These are phyloP conservation scores for Lumnitzera racemosa DNA, from an alignment of 345 rosid genomes.

Conservation along the genomic window DNA sequence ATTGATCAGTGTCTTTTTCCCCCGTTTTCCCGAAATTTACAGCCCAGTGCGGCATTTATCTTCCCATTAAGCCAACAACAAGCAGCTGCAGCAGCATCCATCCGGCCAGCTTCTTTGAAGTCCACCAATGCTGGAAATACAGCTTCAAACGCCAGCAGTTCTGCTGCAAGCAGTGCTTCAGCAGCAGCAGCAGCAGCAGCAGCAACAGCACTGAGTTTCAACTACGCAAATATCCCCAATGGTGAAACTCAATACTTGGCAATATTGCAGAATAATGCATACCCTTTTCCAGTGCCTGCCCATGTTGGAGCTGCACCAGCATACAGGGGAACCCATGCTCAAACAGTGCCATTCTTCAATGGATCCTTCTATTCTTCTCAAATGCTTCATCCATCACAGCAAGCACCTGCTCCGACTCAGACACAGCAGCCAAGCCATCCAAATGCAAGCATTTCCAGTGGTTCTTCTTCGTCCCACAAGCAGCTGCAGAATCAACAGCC, in stretches of 20 bases:
- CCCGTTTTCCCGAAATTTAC: slow-evolving; percentile 11
- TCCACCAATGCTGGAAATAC: slow-evolving; percentile 36
- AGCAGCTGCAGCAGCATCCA: slow-evolving; percentile 45
- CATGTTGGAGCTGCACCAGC: slow-evolving; percentile 73
- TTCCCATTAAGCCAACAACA: slow-evolving; percentile 90
- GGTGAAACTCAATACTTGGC: slow-evolving; percentile 91
- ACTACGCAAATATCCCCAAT: slow-evolving; percentile 67
- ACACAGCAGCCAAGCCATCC: slow-evolving; percentile 69
- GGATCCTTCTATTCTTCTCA: slow-evolving; percentile 88
- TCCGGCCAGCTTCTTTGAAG: slow-evolving; percentile 58
- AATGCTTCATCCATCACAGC: slow-evolving; percentile 72
- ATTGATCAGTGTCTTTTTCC: background rate
- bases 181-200: slow-evolving; percentile 47
- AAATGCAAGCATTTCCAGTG: slow-evolving; percentile 56
- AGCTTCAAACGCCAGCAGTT: slow-evolving; percentile 8
- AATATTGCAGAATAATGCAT: slow-evolving; percentile 71
- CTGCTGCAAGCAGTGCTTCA: slow-evolving; percentile 33
- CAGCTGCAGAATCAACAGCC: slow-evolving; percentile 75
- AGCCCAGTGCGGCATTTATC: slow-evolving; percentile 83
- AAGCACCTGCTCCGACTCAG: slow-evolving; percentile 33
- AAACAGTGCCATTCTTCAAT: slow-evolving; percentile 70
- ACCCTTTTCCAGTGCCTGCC: slow-evolving; percentile 76
- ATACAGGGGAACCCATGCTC: slow-evolving; percentile 68
- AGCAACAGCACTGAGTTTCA: slow-evolving; percentile 71
- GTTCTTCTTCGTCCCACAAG: slow-evolving; percentile 73